Conservation (phyloP, 2,329 filamentous ascomycete genomes). For the Ceratocystis ficicola region DNA sequence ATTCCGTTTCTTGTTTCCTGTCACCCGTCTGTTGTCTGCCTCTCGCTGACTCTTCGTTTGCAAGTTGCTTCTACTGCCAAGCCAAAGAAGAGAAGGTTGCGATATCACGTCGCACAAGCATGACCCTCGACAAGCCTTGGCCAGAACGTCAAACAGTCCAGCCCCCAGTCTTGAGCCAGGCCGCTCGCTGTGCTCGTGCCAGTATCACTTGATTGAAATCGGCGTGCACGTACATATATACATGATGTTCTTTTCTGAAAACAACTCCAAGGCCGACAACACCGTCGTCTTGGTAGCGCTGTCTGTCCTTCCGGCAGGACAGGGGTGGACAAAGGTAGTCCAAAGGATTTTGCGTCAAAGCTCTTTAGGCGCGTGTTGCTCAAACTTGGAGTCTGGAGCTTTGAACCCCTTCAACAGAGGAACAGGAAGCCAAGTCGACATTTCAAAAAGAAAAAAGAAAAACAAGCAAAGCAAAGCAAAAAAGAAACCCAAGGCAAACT, state of each 20-base stretch:
- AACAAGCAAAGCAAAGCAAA: not conserved
- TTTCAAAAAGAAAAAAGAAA: not conserved
- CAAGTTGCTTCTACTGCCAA: not conserved
- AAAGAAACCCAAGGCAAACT: not conserved
- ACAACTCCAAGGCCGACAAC: not conserved
- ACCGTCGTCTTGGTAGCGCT: too few species aligned
- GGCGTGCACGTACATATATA: not conserved
- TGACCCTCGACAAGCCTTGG: not conserved
- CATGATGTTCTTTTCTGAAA: not conserved
- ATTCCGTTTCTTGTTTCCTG: not conserved
- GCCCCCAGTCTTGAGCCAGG: not conserved
- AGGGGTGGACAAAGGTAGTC: not conserved
- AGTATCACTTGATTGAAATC: not conserved
- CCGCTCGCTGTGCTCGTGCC: too few species aligned
- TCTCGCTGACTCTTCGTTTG: not conserved
- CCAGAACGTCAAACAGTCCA: not conserved
- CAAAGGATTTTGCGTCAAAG: not conserved
- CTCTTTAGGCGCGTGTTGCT: not conserved
- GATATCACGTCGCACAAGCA: slow-evolving; percentile 1
- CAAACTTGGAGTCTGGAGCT: not conserved
- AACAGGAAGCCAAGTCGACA: not conserved
- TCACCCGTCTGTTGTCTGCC: not conserved
- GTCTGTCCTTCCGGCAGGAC: too few species aligned
- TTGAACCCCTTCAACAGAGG: not conserved
- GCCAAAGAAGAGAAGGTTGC: not conserved